A percentile compares a stretch with the other conserved stretches of the same genome.
Evolutionary conservation across 225 moss, liverwort and hornwort species (phyloP).

Genomic region (Polytrichum formosum): DNA sequence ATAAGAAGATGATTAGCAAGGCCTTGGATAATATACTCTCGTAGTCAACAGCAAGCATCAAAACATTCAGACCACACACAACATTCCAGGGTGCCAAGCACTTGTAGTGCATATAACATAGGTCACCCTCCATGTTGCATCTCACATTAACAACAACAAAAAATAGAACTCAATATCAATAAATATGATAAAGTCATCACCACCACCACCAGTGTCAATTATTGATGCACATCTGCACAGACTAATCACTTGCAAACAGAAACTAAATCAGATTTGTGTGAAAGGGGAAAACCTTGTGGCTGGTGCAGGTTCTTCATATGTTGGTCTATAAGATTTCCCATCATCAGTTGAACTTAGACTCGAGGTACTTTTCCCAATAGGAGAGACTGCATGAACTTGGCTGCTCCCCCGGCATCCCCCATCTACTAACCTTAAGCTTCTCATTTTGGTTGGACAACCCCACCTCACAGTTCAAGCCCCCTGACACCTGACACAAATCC

Average conservation of each 20-base stretch:
- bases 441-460: constrained; percentile 38
- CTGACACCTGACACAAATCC: constrained; percentile 11
- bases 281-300: constrained; percentile 38
- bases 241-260: background rate
- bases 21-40: too few relatives aligned
- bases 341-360: constrained; percentile 17
- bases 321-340: constrained; percentile 34
- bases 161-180: too few relatives aligned
- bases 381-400: constrained; percentile 60
- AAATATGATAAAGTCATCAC: background rate
- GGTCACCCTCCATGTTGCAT: too few relatives aligned
- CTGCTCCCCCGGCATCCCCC: constrained; percentile 56
- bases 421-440: constrained; percentile 58
- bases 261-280: background rate
- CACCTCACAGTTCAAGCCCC: constrained; percentile 20
- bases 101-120: too few relatives aligned
- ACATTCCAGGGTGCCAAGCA: background rate
- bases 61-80: background rate
- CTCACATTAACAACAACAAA: too few relatives aligned
- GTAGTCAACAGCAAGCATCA: background rate
- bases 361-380: constrained; percentile 34
- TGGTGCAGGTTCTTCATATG: constrained; percentile 44
- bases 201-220: background rate
- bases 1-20: background rate
- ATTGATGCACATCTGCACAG: too few relatives aligned